Evolutionary conservation across 139 green algal species (phyloP).

Genomic region (Trebouxia sp.): DNA sequence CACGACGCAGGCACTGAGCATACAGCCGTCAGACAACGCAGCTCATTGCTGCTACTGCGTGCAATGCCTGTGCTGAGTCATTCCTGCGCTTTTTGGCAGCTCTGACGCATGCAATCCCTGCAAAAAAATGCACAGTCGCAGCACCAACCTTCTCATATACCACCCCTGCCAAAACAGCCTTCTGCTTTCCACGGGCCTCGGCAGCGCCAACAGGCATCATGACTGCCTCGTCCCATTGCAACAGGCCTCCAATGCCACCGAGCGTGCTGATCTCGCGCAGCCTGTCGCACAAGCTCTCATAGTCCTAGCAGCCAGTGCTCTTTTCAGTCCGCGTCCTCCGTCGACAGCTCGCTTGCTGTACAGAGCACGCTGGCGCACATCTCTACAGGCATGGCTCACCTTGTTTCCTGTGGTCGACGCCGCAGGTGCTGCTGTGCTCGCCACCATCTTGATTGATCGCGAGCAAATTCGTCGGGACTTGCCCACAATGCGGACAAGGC

Average conservation of each 20-base stretch:
- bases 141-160: slow-evolving; percentile 68
- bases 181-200: slow-evolving; percentile 62
- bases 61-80: not conserved
- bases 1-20: not conserved
- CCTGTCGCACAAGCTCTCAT: slow-evolving; percentile 61
- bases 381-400: not conserved
- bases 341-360: not conserved
- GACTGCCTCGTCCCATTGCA: slow-evolving; percentile 76
- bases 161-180: slow-evolving; percentile 78
- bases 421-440: not conserved
- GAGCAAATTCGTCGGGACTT: too few relatives aligned
- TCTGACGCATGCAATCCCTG: too few relatives aligned
- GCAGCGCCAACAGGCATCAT: slow-evolving; percentile 55
- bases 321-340: too few relatives aligned
- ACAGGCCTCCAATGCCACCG: slow-evolving; percentile 63
- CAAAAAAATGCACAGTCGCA: not conserved
- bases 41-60: not conserved
- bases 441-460: not conserved
- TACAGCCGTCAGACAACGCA: not conserved
- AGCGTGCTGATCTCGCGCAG: slow-evolving; percentile 72
- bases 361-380: not conserved
- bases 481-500: not conserved
- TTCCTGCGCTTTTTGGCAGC: not conserved
- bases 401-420: not conserved
- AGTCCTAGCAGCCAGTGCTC: slow-evolving; percentile 44